Conservation (phyloP, 2,329 filamentous ascomycete genomes). For the Colletotrichum theobromicola region DNA sequence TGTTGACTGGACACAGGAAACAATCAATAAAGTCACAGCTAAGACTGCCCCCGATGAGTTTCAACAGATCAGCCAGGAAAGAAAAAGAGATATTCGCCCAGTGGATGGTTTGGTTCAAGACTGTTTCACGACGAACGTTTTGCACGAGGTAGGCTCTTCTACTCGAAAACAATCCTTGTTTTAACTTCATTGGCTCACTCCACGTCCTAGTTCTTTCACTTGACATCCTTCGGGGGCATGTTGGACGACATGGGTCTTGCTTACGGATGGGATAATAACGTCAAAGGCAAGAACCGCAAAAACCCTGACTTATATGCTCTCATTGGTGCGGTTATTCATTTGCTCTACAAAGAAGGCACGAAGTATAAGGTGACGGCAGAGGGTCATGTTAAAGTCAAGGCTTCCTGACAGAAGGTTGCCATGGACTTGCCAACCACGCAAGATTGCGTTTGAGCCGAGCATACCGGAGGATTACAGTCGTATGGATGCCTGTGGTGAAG, state of each 20-base stretch:
- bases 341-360: neutral
- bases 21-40: rapidly evolving
- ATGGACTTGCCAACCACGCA: neutral
- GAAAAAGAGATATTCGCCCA: neutral
- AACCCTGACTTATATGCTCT: neutral
- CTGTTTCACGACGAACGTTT: neutral
- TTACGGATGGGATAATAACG: neutral
- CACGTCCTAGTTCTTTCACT: neutral
- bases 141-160: neutral
- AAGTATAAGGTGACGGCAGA: neutral
- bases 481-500: rapidly evolving
- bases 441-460: neutral
- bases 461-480: rapidly evolving
- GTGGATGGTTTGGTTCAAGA: neutral
- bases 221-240: neutral
- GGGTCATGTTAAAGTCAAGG: neutral
- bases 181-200: too few species aligned
- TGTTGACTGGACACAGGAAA: neutral
- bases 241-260: neutral
- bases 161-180: too few species aligned
- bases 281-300: neutral
- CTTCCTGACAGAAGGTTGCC: rapidly evolving
- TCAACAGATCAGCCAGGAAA: rapidly evolving
- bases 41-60: rapidly evolving
- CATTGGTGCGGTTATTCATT: neutral